Base-by-base conservation (phyloP, 1,284 basidiomycete genomes). In the Cryptococcus sp. region DNA sequence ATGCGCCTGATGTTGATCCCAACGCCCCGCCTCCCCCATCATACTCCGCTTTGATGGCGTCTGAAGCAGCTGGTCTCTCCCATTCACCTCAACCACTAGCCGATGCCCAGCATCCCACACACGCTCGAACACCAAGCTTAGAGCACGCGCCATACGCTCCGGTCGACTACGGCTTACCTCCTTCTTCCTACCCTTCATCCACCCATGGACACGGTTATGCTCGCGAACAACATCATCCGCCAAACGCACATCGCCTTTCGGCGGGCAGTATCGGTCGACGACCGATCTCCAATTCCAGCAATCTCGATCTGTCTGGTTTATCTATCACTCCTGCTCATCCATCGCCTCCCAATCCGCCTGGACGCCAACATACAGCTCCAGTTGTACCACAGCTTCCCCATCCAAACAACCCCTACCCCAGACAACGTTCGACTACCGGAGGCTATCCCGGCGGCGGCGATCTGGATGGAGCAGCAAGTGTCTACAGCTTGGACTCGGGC, bases 401-500 rank as follows among this genome's bases (percentile, higher is more conserved):
- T 47, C 51, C 50, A 5, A n/a, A 22, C 54, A 44, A 56, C 38
- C 48, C 49, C 23, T 44, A 44, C 45, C 63, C 60, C 2, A 44
- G 59, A 17, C 61, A 64, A 57, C 59, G 63, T 19, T 60, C 56
- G 4, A 55, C 63, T 13, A 65, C 66, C 1, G 58, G 59, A 3
- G 62, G 66, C 17, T 64, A 62, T 48, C 40, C 54, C 2, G 23
- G 55, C 4, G 38, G 48, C 2, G 55, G 45, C 7, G 53, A 49
- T 5, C 46, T 46, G 25, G 65, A 72, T 49, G 66, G 64, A 3
- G 59, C 72, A 1, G 74, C 75, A 2, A 72, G 69, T 50, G 75
- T 77, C 22, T 77, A 77, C 56, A 71, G 69, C 41, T 56, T 77
- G 40, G 75, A 77, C 57, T 68, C 69, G 5, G 75, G 74, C 0